Evolutionary conservation across 176 grass and related monocot species (phyloP).

Genomic region (Bothriochloa decipiens): DNA sequence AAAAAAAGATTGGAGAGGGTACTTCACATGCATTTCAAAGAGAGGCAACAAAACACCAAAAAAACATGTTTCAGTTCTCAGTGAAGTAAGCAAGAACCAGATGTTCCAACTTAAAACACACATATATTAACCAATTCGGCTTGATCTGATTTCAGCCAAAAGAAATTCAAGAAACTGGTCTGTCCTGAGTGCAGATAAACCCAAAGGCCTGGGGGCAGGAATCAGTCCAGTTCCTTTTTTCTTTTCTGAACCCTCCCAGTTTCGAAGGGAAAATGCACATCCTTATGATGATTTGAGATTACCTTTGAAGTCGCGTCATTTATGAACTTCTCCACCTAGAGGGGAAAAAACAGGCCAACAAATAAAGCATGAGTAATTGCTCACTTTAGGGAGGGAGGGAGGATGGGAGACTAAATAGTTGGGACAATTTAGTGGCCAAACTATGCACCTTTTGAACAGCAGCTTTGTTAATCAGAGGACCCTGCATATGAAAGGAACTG

Average conservation of each 20-base stretch:
- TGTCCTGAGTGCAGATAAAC: not conserved
- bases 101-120: not conserved
- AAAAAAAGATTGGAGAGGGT: conserved; percentile 25
- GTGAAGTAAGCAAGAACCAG: conserved; percentile 4
- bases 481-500: conserved; percentile 55
- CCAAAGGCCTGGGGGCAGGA: not conserved
- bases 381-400: not conserved
- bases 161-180: not conserved
- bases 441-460: conserved; percentile 73
- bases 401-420: not conserved
- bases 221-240: not conserved
- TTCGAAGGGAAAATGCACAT: conserved; percentile 7
- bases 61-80: conserved; percentile 1
- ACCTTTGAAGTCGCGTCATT: conserved; percentile 89
- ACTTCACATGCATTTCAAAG: conserved; percentile 30
- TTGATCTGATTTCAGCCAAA: not conserved
- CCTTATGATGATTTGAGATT: conserved; percentile 33
- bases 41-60: not conserved
- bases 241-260: conserved; percentile 12
- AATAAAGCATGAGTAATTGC: conserved; percentile 33
- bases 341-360: conserved; percentile 37
- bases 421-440: not conserved
- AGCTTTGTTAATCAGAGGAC: conserved; percentile 96
- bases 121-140: not conserved
- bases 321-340: conserved; percentile 88